Evolutionary conservation across 2,329 filamentous ascomycete species (phyloP).

Genomic region (Cladophialophora carrionii): DNA sequence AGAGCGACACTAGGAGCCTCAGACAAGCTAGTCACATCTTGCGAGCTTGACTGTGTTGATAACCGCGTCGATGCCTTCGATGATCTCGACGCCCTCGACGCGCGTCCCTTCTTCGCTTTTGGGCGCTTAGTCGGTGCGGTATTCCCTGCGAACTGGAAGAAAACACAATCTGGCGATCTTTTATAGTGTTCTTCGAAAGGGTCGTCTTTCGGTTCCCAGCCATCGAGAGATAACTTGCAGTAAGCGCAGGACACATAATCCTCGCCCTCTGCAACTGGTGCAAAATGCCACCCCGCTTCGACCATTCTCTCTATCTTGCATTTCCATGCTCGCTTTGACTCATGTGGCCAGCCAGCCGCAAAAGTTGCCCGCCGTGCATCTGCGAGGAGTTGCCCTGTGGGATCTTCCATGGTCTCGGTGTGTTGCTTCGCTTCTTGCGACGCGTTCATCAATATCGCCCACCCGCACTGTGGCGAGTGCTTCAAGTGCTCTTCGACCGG

Average conservation of each 20-base stretch:
- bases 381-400: constrained; percentile 69
- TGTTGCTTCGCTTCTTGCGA: constrained; percentile 64
- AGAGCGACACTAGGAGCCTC: constrained; percentile 44
- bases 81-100: constrained; percentile 39
- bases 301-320: constrained; percentile 91
- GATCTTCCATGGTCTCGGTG: constrained; percentile 69
- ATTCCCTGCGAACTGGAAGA: constrained; percentile 71
- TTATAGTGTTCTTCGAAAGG: constrained; percentile 87
- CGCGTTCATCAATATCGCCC: constrained; percentile 73
- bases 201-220: constrained; percentile 92
- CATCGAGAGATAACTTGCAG: constrained; percentile 85
- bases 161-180: constrained; percentile 76
- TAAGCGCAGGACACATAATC: constrained; percentile 92
- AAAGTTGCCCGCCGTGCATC: constrained; percentile 84
- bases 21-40: constrained; percentile 43
- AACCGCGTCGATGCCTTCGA: constrained; percentile 70
- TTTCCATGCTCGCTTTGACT: constrained; percentile 82
- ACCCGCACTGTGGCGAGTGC: constrained; percentile 80
- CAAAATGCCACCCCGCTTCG: constrained; percentile 92
- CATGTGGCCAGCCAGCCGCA: constrained; percentile 82
- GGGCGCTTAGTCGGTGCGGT: constrained; percentile 59
- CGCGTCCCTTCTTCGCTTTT: constrained; percentile 57
- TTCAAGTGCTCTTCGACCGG: constrained; percentile 83
- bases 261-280: constrained; percentile 77
- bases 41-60: constrained; percentile 56